phyloP scores from a whole-genome alignment of 2,329 filamentous ascomycete species.

The Blastomyces percursus region DNA sequence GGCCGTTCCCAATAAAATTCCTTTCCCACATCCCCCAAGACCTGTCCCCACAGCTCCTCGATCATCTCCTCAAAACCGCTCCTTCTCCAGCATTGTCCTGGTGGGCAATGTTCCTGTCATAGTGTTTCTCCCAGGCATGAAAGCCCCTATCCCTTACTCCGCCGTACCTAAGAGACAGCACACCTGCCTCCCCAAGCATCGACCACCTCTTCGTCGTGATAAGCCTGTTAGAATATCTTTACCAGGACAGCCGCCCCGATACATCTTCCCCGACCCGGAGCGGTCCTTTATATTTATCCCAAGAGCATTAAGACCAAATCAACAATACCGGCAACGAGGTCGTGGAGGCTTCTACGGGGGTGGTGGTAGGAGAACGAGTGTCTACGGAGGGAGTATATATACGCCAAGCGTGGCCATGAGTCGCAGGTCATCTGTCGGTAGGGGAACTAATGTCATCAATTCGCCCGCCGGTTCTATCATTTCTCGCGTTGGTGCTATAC shows the following conservation, averaged over 20 bases:
- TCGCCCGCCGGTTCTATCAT: constrained; percentile 72
- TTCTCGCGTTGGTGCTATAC: constrained; percentile 51
- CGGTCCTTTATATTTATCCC: constrained; percentile 98
- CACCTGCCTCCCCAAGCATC: constrained; percentile 86
- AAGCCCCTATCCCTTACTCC: constrained; percentile 57
- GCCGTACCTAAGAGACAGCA: constrained; percentile 78
- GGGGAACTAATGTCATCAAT: constrained; percentile 60
- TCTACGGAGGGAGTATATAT: constrained; percentile 70
- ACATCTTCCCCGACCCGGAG: constrained; percentile 82
- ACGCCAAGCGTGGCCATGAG: constrained; percentile 82
- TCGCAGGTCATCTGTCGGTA: constrained; percentile 67
- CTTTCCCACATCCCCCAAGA: constrained; percentile 25
- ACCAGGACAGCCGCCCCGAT: constrained; percentile 65
- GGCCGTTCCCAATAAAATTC: constrained; percentile 18
- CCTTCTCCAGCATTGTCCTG: constrained; percentile 71
- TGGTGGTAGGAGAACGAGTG: constrained; percentile 65
- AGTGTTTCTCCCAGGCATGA: constrained; percentile 67
- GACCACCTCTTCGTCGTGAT: constrained; percentile 84
- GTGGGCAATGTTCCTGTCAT: constrained; percentile 78
- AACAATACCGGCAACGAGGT: constrained; percentile 61
- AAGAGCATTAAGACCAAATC: constrained; percentile 81
- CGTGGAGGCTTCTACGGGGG: constrained; percentile 53
- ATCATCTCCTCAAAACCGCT: constrained; percentile 57
- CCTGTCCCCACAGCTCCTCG: constrained; percentile 40
- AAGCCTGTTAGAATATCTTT: constrained; percentile 93